These are phyloP conservation scores for Zizania latifolia DNA, from an alignment of 176 grass and related monocot species.

Conservation along the genomic window DNA sequence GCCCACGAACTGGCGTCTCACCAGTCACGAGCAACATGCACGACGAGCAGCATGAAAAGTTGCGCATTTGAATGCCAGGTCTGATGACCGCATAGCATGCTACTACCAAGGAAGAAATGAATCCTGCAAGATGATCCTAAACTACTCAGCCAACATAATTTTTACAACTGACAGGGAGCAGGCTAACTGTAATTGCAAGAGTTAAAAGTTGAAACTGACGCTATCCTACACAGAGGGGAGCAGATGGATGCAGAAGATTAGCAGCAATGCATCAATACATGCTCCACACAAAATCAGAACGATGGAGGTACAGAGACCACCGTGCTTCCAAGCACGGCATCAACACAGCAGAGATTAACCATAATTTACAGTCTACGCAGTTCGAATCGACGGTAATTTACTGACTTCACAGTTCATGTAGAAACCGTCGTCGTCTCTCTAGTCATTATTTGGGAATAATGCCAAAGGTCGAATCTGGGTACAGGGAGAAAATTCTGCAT, in stretches of 20 bases:
- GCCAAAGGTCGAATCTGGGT: background rate
- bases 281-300: too few species aligned
- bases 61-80: too few species aligned
- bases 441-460: too few species aligned
- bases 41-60: too few species aligned
- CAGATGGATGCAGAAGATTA: background rate
- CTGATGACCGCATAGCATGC: too few species aligned
- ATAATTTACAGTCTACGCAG: slow-evolving; percentile 17
- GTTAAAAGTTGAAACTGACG: background rate
- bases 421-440: background rate
- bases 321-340: background rate
- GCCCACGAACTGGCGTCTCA: too few species aligned
- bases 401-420: background rate
- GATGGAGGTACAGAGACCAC: slow-evolving; percentile 1
- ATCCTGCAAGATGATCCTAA: background rate
- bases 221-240: background rate
- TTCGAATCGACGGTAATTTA: background rate
- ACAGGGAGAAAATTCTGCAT: slow-evolving; percentile 13
- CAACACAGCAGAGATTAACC: background rate
- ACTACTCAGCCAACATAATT: slow-evolving; percentile 3
- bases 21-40: too few species aligned
- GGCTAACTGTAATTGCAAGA: background rate
- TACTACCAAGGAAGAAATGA: background rate
- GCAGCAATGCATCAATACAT: too few species aligned
- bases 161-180: background rate